These are phyloP conservation scores for Ascoidea asiatica DNA, from an alignment of 805 yeast genomes.

Conservation along the genomic window DNA sequence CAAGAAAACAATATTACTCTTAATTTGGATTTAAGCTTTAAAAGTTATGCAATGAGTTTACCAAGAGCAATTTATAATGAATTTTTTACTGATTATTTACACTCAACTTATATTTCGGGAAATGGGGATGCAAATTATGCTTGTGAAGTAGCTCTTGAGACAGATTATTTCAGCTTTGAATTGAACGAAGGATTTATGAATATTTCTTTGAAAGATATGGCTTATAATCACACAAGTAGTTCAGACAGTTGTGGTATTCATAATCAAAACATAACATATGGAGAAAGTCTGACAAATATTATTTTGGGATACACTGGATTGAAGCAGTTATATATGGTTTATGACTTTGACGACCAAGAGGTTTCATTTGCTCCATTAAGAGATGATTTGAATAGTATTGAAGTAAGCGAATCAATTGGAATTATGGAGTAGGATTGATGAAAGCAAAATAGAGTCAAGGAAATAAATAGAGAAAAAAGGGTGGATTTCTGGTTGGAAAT, in stretches of 20 bases:
- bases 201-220: background rate
- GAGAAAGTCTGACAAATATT: background rate
- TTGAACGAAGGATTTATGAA: no score
- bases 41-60: background rate
- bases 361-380: background rate
- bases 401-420: no score
- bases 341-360: background rate
- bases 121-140: background rate
- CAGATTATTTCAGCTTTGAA: background rate
- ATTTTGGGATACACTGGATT: background rate
- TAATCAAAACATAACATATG: no score
- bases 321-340: background rate
- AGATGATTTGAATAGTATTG: no score
- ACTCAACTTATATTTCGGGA: no score
- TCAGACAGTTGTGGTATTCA: background rate
- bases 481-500: no score
- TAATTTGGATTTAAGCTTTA: background rate
- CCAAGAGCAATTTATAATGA: background rate
- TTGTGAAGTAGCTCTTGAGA: background rate
- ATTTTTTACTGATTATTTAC: no score
- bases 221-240: no score
- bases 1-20: no score
- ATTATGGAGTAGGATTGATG: no score
- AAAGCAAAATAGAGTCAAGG: no score
- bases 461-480: no score